Evolutionary conservation across 2,329 filamentous ascomycete genomes (phyloP).

Genomic region (Penicillium janthinellum): DNA sequence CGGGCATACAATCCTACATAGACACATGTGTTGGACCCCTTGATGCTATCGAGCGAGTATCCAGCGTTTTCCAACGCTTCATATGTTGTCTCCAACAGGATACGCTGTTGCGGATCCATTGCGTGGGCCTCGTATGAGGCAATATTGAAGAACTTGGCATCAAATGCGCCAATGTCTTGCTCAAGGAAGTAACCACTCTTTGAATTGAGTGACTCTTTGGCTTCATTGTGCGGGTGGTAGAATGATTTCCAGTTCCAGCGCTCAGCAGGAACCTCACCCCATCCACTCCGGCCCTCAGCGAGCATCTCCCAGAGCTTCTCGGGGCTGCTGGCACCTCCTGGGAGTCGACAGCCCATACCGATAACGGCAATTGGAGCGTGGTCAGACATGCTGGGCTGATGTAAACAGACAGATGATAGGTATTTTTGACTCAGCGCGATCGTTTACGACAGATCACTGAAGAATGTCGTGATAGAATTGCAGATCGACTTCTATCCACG

Average conservation of each 20-base stretch:
- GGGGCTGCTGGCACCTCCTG: slow-evolving; percentile 3
- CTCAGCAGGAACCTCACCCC: slow-evolving; percentile 25
- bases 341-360: slow-evolving; percentile 6
- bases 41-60: slow-evolving; percentile 27
- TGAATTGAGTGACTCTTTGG: slow-evolving; percentile 4
- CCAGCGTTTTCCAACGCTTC: slow-evolving; percentile 32
- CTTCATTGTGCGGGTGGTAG: slow-evolving; percentile 23
- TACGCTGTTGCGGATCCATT: slow-evolving; percentile 38
- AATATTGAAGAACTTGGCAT: slow-evolving; percentile 37
- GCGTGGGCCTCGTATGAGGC: slow-evolving; percentile 25
- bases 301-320: slow-evolving; percentile 9
- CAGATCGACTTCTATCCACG: not conserved
- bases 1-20: slow-evolving; percentile 34
- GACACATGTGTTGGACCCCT: slow-evolving; percentile 36
- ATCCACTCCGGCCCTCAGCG: slow-evolving; percentile 19
- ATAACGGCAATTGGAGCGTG: slow-evolving; percentile 7
- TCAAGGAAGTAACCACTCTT: slow-evolving; percentile 21
- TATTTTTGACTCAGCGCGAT: not conserved
- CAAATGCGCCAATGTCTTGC: slow-evolving; percentile 32
- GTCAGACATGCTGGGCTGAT: slow-evolving; percentile 3
- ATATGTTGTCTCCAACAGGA: slow-evolving; percentile 33
- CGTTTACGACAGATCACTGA: slow-evolving; percentile 3
- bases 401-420: not conserved
- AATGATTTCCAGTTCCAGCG: slow-evolving; percentile 29
- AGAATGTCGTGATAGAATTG: slow-evolving; percentile 4